phyloP scores from a whole-genome alignment of 1,139 yeast species.

The Kodamaea arcana region DNA sequence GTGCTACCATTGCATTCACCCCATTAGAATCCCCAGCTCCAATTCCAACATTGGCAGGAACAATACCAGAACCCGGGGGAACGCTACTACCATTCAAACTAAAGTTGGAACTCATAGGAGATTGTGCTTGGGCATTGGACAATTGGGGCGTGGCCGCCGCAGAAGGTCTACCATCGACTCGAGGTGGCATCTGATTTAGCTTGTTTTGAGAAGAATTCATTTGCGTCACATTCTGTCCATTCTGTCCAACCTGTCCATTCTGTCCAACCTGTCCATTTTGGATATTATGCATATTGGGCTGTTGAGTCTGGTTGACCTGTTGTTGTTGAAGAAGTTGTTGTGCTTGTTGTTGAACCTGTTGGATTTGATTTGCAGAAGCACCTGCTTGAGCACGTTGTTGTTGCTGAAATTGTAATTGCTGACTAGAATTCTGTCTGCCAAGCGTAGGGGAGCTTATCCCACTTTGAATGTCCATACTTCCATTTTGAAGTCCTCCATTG shows the following conservation, averaged over 20 bases:
- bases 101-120: neutral
- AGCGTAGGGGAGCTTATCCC: slow-evolving; percentile 5
- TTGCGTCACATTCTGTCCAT: neutral
- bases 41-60: slow-evolving; percentile 22
- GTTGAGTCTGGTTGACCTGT: slow-evolving; percentile 4
- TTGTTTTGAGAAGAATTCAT: neutral
- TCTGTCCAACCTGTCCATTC: slow-evolving; percentile 2
- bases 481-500: neutral
- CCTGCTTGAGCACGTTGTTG: slow-evolving; percentile 16
- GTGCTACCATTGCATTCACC: slow-evolving; percentile 10
- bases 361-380: slow-evolving; percentile 10
- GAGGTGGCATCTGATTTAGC: slow-evolving; percentile 4
- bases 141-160: slow-evolving; percentile 7
- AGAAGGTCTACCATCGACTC: slow-evolving; percentile 2
- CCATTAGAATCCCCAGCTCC: slow-evolving; percentile 33
- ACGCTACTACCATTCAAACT: neutral
- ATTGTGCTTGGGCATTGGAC: slow-evolving; percentile 14
- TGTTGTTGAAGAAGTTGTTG: slow-evolving; percentile 15
- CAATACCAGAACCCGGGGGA: slow-evolving; percentile 3
- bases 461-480: slow-evolving; percentile 6
- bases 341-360: slow-evolving; percentile 16
- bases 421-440: slow-evolving; percentile 4
- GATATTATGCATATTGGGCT: neutral
- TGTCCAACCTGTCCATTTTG: neutral
- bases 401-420: slow-evolving; percentile 16